phyloP scores from a whole-genome alignment of 2,329 filamentous ascomycete genomes.

The Aspergillus thermomutatus region DNA sequence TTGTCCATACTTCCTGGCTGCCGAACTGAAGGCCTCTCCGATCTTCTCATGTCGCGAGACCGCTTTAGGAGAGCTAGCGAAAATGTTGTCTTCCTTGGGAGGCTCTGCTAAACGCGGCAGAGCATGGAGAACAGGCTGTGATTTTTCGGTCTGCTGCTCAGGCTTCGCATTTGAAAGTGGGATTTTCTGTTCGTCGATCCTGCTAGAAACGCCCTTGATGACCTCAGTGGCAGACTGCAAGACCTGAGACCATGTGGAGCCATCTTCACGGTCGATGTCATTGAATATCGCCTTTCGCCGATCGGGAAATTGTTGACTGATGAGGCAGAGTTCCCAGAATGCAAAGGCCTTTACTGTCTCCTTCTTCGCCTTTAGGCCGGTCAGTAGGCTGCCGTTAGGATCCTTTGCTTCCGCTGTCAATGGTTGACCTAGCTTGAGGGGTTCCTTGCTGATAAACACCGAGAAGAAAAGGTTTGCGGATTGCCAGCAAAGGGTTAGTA shows the following conservation, averaged over 20 bases:
- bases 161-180: conserved; percentile 33
- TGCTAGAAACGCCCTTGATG: conserved; percentile 63
- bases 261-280: conserved; percentile 79
- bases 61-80: conserved; percentile 39
- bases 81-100: conserved; percentile 47
- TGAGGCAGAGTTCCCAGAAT: conserved; percentile 84
- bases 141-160: conserved; percentile 41
- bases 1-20: conserved; percentile 46
- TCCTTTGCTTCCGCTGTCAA: conserved; percentile 83
- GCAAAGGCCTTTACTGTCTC: conserved; percentile 75
- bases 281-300: conserved; percentile 78
- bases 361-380: conserved; percentile 80
- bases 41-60: conserved; percentile 35
- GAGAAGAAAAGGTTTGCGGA: conserved; percentile 74
- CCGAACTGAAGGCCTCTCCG: conserved; percentile 41
- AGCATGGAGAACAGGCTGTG: conserved; percentile 39
- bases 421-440: conserved; percentile 78
- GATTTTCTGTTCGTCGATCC: conserved; percentile 62
- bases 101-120: conserved; percentile 50
- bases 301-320: conserved; percentile 70
- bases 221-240: conserved; percentile 66
- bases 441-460: conserved; percentile 73
- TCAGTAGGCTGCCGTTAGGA: conserved; percentile 84
- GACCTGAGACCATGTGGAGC: conserved; percentile 78
- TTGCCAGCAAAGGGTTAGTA: conserved; percentile 73